A percentile compares a stretch with the other conserved stretches of the same genome.
phyloP scores from a whole-genome alignment of 176 grass and related monocot species.

The Avena insularis region DNA sequence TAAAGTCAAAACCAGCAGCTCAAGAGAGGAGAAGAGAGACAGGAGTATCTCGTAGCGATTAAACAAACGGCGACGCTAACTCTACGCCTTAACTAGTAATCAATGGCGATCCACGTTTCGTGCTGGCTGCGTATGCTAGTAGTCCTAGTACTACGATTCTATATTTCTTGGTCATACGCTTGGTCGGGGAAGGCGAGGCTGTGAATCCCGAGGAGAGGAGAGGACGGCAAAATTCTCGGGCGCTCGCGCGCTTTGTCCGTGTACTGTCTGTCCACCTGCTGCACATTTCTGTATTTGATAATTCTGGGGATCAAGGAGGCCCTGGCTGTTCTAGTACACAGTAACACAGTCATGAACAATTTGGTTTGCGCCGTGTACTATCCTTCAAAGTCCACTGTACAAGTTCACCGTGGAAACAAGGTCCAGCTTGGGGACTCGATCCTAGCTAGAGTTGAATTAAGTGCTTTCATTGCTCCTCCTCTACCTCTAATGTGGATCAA shows the following conservation, averaged over 20 bases:
- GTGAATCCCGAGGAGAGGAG: constrained; percentile 39
- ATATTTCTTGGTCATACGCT: constrained; percentile 31
- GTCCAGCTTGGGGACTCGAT: background rate
- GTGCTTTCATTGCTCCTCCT: background rate
- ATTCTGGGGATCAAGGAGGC: background rate
- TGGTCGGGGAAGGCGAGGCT: constrained; percentile 17
- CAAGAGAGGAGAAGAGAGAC: constrained; percentile 23
- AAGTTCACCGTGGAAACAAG: background rate
- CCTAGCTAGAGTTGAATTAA: background rate
- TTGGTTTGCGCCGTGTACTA: background rate
- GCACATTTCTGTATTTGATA: background rate
- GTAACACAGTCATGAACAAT: too few relatives aligned
- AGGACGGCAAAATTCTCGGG: constrained; percentile 13
- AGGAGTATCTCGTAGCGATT: constrained; percentile 19
- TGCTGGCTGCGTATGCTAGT: constrained; percentile 56
- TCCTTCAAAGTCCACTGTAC: background rate
- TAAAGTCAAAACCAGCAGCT: constrained; percentile 51
- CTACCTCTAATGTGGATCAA: background rate
- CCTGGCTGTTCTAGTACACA: background rate
- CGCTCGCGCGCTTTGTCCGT: background rate
- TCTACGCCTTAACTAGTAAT: constrained; percentile 49
- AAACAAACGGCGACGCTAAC: constrained; percentile 51
- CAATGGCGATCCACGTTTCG: constrained; percentile 59
- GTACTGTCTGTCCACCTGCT: background rate
- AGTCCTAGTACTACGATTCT: background rate